Percentiles rank a stretch among this genome's conserved stretches.
Evolutionary conservation across 2,329 filamentous ascomycete genomes (phyloP).

Genomic region (Ophiostoma perfectum): DNA sequence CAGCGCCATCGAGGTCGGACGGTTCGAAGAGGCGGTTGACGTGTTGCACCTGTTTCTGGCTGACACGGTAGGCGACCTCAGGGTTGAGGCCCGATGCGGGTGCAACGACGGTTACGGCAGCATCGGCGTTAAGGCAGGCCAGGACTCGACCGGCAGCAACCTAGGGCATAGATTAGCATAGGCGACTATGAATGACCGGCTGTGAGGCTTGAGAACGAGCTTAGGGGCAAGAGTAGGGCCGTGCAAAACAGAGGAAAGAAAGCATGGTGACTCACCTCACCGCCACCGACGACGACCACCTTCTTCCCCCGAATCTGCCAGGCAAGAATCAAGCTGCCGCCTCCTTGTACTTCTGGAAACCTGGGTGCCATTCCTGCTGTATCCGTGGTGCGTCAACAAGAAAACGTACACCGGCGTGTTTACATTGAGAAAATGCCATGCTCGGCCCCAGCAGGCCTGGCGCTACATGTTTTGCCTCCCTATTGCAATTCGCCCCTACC

Average conservation of each 20-base stretch:
- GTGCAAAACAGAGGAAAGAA: not conserved
- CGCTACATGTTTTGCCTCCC: not conserved
- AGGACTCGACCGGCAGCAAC: conserved; percentile 93
- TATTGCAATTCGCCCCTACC: conserved; percentile 3
- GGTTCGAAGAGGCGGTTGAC: conserved; percentile 79
- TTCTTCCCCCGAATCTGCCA: conserved; percentile 91
- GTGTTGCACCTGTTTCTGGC: conserved; percentile 69
- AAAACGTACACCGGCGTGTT: not conserved
- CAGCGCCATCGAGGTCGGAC: conserved; percentile 71
- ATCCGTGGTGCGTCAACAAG: conserved; percentile 3
- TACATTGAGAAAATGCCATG: conserved; percentile 2
- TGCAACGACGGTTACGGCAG: conserved; percentile 78
- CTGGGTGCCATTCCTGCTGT: conserved; percentile 32
- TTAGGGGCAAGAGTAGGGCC: not conserved
- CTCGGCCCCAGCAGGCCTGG: not conserved
- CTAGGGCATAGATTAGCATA: conserved; percentile 42
- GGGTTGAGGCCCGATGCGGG: conserved; percentile 75
- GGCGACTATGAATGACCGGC: conserved; percentile 16
- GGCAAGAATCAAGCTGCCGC: conserved; percentile 87
- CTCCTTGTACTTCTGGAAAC: conserved; percentile 79
- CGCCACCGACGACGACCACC: conserved; percentile 88
- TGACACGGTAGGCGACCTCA: conserved; percentile 79
- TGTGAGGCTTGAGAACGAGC: not conserved
- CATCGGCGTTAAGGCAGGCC: conserved; percentile 91
- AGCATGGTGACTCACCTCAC: conserved; percentile 61